phyloP scores from a whole-genome alignment of 2,329 filamentous ascomycete genomes.

The Purpureocillium takamizusanense region DNA sequence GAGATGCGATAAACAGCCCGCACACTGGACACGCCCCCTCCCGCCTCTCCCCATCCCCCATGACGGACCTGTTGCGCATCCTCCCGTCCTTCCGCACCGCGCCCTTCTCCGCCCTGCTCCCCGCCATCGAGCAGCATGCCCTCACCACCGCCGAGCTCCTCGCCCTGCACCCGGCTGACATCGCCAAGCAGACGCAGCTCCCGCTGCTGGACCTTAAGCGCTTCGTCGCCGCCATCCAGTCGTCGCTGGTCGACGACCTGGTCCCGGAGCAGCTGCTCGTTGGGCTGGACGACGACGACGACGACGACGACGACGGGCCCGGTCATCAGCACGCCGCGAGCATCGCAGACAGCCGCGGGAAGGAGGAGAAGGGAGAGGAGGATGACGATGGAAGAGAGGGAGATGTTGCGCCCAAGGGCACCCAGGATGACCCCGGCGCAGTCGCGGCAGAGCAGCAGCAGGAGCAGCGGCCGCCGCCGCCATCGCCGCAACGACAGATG shows the following conservation, averaged over 20 bases:
- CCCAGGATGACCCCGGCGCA: background rate
- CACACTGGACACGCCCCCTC: background rate
- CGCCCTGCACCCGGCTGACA: slow-evolving; percentile 70
- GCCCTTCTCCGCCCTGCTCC: slow-evolving; percentile 65
- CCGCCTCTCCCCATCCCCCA: no score
- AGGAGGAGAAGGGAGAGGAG: background rate
- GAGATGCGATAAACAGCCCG: no score
- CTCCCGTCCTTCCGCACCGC: slow-evolving; percentile 70
- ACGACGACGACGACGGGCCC: background rate
- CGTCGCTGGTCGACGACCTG: slow-evolving; percentile 57
- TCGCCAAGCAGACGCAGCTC: slow-evolving; percentile 77
- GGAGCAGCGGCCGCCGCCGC: background rate
- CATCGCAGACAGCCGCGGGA: no score
- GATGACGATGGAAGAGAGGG: background rate
- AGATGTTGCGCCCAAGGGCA: background rate
- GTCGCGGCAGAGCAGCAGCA: background rate
- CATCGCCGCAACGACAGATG: background rate
- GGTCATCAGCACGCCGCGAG: no score
- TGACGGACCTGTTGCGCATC: slow-evolving; percentile 80
- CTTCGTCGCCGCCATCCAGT: slow-evolving; percentile 58
- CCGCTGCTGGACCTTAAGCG: slow-evolving; percentile 73
- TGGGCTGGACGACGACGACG: background rate
- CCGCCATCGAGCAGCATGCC: slow-evolving; percentile 67
- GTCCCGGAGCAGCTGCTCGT: slow-evolving; percentile 12
- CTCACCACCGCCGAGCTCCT: slow-evolving; percentile 79